These are phyloP conservation scores for Coprinopsis marcescibilis DNA, from an alignment of 768 basidiomycete genomes.

Conservation along the genomic window DNA sequence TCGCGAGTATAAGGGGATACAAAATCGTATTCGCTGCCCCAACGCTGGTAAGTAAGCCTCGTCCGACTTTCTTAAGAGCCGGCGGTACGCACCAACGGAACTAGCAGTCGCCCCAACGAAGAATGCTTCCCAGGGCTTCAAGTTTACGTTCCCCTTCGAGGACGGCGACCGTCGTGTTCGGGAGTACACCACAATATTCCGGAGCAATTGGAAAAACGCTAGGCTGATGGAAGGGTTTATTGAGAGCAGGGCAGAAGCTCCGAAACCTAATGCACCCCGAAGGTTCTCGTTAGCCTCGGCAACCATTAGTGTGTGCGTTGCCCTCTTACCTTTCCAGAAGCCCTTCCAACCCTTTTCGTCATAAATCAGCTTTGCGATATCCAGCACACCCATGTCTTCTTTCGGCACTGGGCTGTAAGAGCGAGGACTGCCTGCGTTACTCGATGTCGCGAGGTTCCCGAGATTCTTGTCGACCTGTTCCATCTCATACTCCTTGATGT, in stretches of 20 bases:
- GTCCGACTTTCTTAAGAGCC: not conserved
- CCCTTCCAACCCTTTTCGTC: conserved; percentile 42
- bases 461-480: not conserved
- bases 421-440: not conserved
- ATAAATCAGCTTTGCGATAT: conserved; percentile 39
- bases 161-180: conserved; percentile 14
- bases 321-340: conserved; percentile 48
- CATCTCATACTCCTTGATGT: conserved; percentile 12
- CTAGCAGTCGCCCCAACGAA: conserved; percentile 52
- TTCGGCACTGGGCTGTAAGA: not conserved
- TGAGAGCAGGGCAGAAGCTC: conserved; percentile 41
- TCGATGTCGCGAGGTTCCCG: no score
- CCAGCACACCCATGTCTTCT: conserved; percentile 18
- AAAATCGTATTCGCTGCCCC: conserved; percentile 35
- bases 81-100: conserved; percentile 31
- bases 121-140: conserved; percentile 43
- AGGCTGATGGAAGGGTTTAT: conserved; percentile 57
- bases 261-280: conserved; percentile 36
- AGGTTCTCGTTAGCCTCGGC: not conserved
- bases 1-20: conserved; percentile 57
- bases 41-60: not conserved
- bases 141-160: conserved; percentile 16
- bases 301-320: not conserved
- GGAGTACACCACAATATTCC: conserved; percentile 29
- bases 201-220: conserved; percentile 46